phyloP scores from a whole-genome alignment of 2,329 filamentous ascomycete species.

The Aciculosporium take region DNA sequence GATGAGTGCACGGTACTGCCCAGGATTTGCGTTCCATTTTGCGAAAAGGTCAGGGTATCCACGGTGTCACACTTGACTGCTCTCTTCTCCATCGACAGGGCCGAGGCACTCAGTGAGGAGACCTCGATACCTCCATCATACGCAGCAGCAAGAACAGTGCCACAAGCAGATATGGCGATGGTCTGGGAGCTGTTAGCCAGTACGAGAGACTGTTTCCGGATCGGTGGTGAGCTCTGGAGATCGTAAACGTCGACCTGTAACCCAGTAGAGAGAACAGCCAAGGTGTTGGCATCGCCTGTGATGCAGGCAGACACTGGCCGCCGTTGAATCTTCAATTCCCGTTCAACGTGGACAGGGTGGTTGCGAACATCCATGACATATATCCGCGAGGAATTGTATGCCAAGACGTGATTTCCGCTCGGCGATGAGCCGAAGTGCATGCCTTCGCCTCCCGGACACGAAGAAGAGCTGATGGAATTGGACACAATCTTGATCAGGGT shows the following conservation, averaged over 20 bases:
- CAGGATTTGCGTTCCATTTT: slow-evolving; percentile 63
- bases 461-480: slow-evolving; percentile 70
- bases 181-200: slow-evolving; percentile 66
- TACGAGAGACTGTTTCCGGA: slow-evolving; percentile 58
- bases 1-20: slow-evolving; percentile 56
- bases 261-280: slow-evolving; percentile 69
- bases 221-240: slow-evolving; percentile 48
- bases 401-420: slow-evolving; percentile 58
- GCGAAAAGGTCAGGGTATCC: slow-evolving; percentile 60
- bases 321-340: slow-evolving; percentile 67
- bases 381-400: slow-evolving; percentile 74
- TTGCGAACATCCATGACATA: slow-evolving; percentile 58
- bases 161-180: slow-evolving; percentile 68
- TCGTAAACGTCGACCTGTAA: slow-evolving; percentile 82
- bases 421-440: slow-evolving; percentile 74
- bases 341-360: slow-evolving; percentile 46
- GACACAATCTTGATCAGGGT: slow-evolving; percentile 70
- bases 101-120: slow-evolving; percentile 53
- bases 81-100: slow-evolving; percentile 51
- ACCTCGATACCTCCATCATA: slow-evolving; percentile 86
- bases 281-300: slow-evolving; percentile 58
- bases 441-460: slow-evolving; percentile 69
- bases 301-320: slow-evolving; percentile 66
- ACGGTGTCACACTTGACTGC: slow-evolving; percentile 68
- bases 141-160: slow-evolving; percentile 68